Conservation (phyloP, 345 rosid genomes). For the Corchorus capsularis region DNA sequence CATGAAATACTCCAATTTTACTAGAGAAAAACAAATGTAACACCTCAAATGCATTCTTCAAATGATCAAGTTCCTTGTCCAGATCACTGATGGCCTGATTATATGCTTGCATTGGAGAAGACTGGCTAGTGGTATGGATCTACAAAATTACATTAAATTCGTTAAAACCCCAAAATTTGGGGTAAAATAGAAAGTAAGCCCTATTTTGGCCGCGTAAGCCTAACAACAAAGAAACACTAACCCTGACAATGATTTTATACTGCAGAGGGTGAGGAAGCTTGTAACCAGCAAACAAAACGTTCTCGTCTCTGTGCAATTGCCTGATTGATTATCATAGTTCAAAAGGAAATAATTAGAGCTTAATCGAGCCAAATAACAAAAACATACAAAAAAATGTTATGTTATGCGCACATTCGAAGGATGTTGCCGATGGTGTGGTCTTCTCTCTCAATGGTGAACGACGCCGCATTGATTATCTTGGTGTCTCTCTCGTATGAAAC, state of each 20-base stretch:
- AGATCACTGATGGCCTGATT: slow-evolving; percentile 93
- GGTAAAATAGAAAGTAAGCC: not conserved
- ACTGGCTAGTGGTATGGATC: slow-evolving; percentile 91
- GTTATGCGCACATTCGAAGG: slow-evolving; percentile 59
- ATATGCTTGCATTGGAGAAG: slow-evolving; percentile 97
- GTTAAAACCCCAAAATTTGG: not conserved
- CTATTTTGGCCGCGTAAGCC: not conserved
- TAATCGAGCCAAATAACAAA: not conserved
- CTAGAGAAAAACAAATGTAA: slow-evolving; percentile 18
- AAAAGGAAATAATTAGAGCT: not conserved
- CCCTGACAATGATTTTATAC: slow-evolving; percentile 87
- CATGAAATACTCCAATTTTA: too few species aligned
- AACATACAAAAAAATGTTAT: not conserved
- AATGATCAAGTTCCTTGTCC: slow-evolving; percentile 84
- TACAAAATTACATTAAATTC: slow-evolving; percentile 30
- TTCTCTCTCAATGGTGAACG: slow-evolving; percentile 83
- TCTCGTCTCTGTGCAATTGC: slow-evolving; percentile 91
- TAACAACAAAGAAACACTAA: slow-evolving; percentile 28
- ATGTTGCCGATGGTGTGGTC: slow-evolving; percentile 90
- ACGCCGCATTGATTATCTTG: slow-evolving; percentile 89
- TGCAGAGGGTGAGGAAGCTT: slow-evolving; percentile 94
- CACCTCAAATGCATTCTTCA: slow-evolving; percentile 84
- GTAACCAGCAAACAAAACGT: slow-evolving; percentile 95
- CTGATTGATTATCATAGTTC: slow-evolving; percentile 31
- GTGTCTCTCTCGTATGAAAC: slow-evolving; percentile 91